Percentiles rank a stretch among this genome's conserved stretches.
Evolutionary conservation across 1,139 yeast species (phyloP).

Genomic region (Saccharomyces hybrid): DNA sequence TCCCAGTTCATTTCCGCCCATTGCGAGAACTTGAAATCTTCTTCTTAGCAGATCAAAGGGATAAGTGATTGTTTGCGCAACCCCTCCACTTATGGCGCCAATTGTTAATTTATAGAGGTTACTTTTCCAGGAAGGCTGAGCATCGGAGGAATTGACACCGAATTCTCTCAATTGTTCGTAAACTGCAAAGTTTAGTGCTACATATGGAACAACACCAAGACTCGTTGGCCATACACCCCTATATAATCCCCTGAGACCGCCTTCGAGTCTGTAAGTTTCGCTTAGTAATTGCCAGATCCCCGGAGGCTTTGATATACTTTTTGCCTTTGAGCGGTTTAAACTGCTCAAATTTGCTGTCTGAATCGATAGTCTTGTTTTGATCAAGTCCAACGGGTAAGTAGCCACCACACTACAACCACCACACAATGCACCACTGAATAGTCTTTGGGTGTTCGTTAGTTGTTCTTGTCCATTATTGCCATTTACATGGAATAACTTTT

Average conservation of each 20-base stretch:
- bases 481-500: slow-evolving; percentile 34
- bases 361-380: slow-evolving; percentile 80
- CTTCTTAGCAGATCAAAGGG: slow-evolving; percentile 87
- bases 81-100: slow-evolving; percentile 87
- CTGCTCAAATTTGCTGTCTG: slow-evolving; percentile 73
- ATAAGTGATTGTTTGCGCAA: slow-evolving; percentile 72
- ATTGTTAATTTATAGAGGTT: slow-evolving; percentile 45
- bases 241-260: slow-evolving; percentile 71
- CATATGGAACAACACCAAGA: slow-evolving; percentile 93
- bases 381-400: slow-evolving; percentile 88
- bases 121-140: slow-evolving; percentile 26
- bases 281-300: slow-evolving; percentile 54
- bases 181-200: slow-evolving; percentile 83
- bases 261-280: slow-evolving; percentile 64
- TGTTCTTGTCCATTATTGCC: slow-evolving; percentile 32
- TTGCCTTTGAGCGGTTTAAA: slow-evolving; percentile 39
- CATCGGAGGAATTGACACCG: not conserved
- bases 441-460: slow-evolving; percentile 47
- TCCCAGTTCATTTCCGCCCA: slow-evolving; percentile 64
- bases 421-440: slow-evolving; percentile 71
- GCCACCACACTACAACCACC: slow-evolving; percentile 75
- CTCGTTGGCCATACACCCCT: slow-evolving; percentile 85
- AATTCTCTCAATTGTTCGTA: slow-evolving; percentile 72
- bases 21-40: slow-evolving; percentile 81
- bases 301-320: slow-evolving; percentile 43